Evolutionary conservation across 2,329 filamentous ascomycete species (phyloP), one percentile per base, ranked within the genome.

Genomic region (Fusarium humuli): DNA sequence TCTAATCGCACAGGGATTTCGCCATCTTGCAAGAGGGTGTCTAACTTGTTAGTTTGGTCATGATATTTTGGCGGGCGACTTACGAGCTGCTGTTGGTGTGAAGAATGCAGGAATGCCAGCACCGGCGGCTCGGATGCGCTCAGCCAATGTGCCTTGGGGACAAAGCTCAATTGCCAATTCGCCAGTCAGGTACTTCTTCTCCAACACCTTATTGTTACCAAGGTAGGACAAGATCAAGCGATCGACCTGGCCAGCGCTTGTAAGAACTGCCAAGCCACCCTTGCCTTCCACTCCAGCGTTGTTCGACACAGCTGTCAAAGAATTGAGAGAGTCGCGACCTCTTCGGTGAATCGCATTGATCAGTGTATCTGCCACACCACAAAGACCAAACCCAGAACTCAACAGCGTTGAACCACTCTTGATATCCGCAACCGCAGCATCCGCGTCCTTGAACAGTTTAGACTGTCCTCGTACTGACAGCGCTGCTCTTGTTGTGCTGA

Each of bases 31-130:
- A 93, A 81, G 10, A 91, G 84, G 0, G 90, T 92, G 60, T 89
- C 89, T 81, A 8, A 1, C 1, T 3, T 64, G 71, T 76, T 49
- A 73, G 69, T 27, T 47, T 55, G 2, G 11, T 20, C 23, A 22
- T 13, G n/a, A 10, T 13, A 7, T 41, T 5, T 11, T 1, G 25
- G 3, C 2, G 13, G 8, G 9, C 2, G 7, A 84, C 85, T 75
- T 82, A 88, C 88, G 85, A 40, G 87, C 88, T 59, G 89, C 92
- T 0, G 92, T 93, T 1, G 92, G 90, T 0, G 93, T 94, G 76
- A 90, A 96, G 77, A 96, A 94, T 0, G 92, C 92, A 2, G 92
- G 92, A 53, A 94, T 93, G 11, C 92, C 92, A 25, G 91, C 90
- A 6, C 92, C 92, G 2, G 88, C 92, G 9, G 91, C 91, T 44